Evolutionary conservation across 306 rosid genomes (phyloP), one percentile per base, ranked within the genome.

Genomic region (Lathyrus sativus): DNA sequence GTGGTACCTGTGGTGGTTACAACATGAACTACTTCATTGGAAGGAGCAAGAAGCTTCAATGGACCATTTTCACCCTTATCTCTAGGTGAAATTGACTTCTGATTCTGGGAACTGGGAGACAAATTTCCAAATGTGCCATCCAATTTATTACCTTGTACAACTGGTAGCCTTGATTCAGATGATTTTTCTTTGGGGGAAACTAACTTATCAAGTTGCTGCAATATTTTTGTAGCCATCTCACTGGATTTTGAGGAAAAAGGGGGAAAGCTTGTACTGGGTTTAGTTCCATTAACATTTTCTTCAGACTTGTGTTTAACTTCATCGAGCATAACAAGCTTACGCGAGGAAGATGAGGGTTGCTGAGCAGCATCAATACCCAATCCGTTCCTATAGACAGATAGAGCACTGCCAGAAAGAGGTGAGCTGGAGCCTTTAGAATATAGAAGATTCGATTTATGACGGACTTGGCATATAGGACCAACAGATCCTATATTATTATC

Each of bases 401-500:
- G 53, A 62, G 80, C 78, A 63, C 84, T 80, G 38, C 82, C 87
- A 65, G 84, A 83, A 59, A 75, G 73, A 11, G 86, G 79, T 46
- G 72, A 72, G 75, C 83, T 73, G 75, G 78, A 81, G 71, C 86
- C 88, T 86, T 80, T 86, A 10, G 87, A 74, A 76, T 82, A 82
- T 12, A 82, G 68, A 53, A 85, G 90, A 85, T 81, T 93, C 54
- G 95, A 76, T 75, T 88, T 88, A 4, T 81, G 96, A 53, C 95
- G 97, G 72, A 78, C 84, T 75, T 87, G 85, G 38, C 96, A 95
- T 41, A 86, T 80, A 49, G 96, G 86, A 81, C 99, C 96, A 69
- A 74, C 81, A 71, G 96, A 82, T 74, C 96, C 97, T 51, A 87
- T 78, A 77, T 90, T 96, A 82, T 82, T 83, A 48, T 90, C 95